Evolutionary conservation across 2,329 filamentous ascomycete genomes (phyloP).

Genomic region (Monosporascus sp.): DNA sequence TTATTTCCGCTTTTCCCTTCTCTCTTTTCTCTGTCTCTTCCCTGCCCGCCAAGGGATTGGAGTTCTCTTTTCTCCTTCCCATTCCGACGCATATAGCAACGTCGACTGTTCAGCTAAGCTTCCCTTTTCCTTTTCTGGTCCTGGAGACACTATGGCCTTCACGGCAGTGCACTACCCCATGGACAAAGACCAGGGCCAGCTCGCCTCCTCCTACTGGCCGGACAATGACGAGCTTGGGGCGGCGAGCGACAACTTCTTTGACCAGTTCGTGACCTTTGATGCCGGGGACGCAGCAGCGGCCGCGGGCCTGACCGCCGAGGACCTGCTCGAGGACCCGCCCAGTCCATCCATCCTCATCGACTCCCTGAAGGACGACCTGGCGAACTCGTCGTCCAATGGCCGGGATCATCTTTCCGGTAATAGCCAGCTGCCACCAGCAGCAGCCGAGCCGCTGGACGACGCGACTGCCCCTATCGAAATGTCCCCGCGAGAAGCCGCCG

Average conservation of each 20-base stretch:
- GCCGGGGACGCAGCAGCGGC: constrained; percentile 16
- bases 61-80: not conserved
- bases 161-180: constrained; percentile 21
- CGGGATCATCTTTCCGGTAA: constrained; percentile 9
- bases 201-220: constrained; percentile 23
- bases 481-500: constrained; percentile 1
- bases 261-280: constrained; percentile 29
- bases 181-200: constrained; percentile 27
- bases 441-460: not conserved
- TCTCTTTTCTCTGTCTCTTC: not conserved
- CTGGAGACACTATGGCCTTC: constrained; percentile 22
- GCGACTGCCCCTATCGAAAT: constrained; percentile 11
- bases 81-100: no score
- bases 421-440: constrained; percentile 7
- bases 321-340: constrained; percentile 22
- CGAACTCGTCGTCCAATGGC: constrained; percentile 15
- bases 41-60: constrained; percentile 4
- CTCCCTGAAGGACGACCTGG: constrained; percentile 15
- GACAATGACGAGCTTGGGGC: constrained; percentile 24
- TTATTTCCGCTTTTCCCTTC: constrained; percentile 6
- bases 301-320: constrained; percentile 3
- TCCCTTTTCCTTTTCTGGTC: constrained; percentile 6
- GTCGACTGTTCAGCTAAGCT: constrained; percentile 7
- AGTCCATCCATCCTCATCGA: constrained; percentile 28
- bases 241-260: constrained; percentile 27